phyloP scores from a whole-genome alignment of 768 basidiomycete genomes.

The Lactifluus rugatus region DNA sequence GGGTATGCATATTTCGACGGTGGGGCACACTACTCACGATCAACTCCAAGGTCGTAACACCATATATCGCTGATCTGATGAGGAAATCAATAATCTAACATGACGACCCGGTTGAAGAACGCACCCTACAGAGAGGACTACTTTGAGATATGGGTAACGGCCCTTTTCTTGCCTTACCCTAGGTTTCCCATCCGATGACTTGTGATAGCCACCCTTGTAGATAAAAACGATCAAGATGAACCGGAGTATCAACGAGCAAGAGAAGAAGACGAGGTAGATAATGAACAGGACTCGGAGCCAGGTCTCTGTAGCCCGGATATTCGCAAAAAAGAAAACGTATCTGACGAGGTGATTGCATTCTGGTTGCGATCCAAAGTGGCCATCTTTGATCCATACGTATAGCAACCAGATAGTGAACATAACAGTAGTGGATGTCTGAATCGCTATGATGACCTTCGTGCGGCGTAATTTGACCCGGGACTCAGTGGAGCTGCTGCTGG shows the following conservation, averaged over 20 bases:
- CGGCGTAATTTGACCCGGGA: not conserved
- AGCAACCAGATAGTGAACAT: constrained; percentile 5
- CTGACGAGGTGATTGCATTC: constrained; percentile 10
- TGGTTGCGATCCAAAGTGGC: constrained; percentile 3
- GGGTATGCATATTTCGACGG: not conserved
- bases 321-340: constrained; percentile 1
- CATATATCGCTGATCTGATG: constrained; percentile 1
- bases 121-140: not conserved
- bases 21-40: not conserved
- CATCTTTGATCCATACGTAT: constrained; percentile 6
- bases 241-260: not conserved
- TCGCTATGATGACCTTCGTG: not conserved
- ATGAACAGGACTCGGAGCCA: constrained; percentile 9
- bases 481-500: not conserved
- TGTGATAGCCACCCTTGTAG: not conserved
- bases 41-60: constrained; percentile 3
- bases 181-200: not conserved
- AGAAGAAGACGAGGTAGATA: not conserved
- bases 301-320: not conserved
- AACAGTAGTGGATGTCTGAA: not conserved
- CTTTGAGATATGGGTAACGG: too few relatives aligned
- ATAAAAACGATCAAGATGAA: not conserved
- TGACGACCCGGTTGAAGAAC: not conserved
- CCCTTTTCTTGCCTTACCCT: not conserved
- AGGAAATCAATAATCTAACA: not conserved